Evolutionary conservation across 2,329 filamentous ascomycete species (phyloP).

Genomic region (Colletotrichum horii): DNA sequence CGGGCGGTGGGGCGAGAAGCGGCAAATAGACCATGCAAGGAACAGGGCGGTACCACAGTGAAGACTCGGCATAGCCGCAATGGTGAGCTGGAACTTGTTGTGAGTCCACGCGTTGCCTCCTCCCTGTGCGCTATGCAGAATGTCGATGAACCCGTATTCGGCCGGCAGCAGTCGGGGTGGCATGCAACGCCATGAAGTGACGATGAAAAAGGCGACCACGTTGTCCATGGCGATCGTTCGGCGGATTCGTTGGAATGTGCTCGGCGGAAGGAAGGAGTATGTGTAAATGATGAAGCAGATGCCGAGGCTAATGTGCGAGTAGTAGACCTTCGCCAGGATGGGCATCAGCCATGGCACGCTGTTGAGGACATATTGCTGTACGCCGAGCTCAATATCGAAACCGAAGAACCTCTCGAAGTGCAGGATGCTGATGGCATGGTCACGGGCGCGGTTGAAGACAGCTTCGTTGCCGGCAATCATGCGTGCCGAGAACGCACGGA

Average conservation of each 20-base stretch:
- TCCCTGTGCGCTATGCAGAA: conserved; percentile 40
- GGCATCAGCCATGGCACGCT: conserved; percentile 39
- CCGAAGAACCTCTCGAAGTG: conserved; percentile 38
- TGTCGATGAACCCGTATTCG: conserved; percentile 52
- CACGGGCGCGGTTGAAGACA: conserved; percentile 40
- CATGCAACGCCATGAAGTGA: conserved; percentile 52
- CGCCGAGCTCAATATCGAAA: conserved; percentile 42
- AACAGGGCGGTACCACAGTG: conserved; percentile 49
- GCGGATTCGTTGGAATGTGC: conserved; percentile 44
- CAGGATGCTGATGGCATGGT: conserved; percentile 46
- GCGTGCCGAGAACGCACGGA: conserved; percentile 46
- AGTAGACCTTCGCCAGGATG: conserved; percentile 46
- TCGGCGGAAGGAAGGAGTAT: conserved; percentile 47
- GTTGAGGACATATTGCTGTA: conserved; percentile 45
- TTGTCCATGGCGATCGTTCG: conserved; percentile 55
- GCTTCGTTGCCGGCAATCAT: conserved; percentile 41
- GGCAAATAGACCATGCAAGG: conserved; percentile 36
- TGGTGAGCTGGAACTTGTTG: conserved; percentile 51
- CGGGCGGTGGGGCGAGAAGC: conserved; percentile 44
- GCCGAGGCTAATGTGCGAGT: conserved; percentile 50
- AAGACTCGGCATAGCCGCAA: conserved; percentile 54
- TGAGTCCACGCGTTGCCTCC: conserved; percentile 42
- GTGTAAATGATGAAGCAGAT: conserved; percentile 52
- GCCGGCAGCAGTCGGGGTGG: conserved; percentile 52
- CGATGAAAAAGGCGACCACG: conserved; percentile 50